Evolutionary conservation across 192 early-diverging fungal species (phyloP).

Genomic region (Linnemannia exigua): DNA sequence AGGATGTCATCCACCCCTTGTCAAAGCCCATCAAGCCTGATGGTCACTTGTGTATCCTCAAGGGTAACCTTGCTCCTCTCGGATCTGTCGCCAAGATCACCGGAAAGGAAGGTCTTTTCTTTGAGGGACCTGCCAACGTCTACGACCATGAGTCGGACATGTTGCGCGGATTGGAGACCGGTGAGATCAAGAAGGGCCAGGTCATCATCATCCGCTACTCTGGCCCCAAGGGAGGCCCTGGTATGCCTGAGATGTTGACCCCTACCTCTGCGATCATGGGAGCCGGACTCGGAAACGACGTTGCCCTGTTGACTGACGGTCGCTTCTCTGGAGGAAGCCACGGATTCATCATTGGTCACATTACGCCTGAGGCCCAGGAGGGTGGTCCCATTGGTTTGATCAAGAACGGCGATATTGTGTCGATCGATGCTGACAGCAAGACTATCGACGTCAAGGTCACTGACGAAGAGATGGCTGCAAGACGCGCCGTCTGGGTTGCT

Average conservation of each 20-base stretch:
- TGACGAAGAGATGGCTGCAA: slow-evolving; percentile 81
- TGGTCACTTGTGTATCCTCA: slow-evolving; percentile 96
- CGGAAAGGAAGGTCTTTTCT: slow-evolving; percentile 96
- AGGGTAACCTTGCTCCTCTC: slow-evolving; percentile 95
- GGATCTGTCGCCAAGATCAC: slow-evolving; percentile 99
- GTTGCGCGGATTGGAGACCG: slow-evolving; percentile 88
- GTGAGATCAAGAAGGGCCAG: slow-evolving; percentile 93
- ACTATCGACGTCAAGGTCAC: slow-evolving; percentile 83
- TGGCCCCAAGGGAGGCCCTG: slow-evolving; percentile 98
- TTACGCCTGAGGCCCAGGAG: slow-evolving; percentile 97
- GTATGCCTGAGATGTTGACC: slow-evolving; percentile 99
- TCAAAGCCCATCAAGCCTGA: slow-evolving; percentile 91
- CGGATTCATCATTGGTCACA: slow-evolving; percentile 99
- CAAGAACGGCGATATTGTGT: slow-evolving; percentile 89
- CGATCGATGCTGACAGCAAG: slow-evolving; percentile 88
- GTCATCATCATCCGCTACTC: slow-evolving; percentile 96
- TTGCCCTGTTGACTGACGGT: slow-evolving; percentile 97
- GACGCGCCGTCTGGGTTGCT: slow-evolving; percentile 81
- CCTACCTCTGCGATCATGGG: slow-evolving; percentile 99
- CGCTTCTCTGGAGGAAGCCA: slow-evolving; percentile 99
- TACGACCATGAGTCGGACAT: slow-evolving; percentile 96
- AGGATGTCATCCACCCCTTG: slow-evolving; percentile 90
- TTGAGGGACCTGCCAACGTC: slow-evolving; percentile 90
- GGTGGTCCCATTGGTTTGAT: slow-evolving; percentile 97
- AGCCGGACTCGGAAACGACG: slow-evolving; percentile 97